Evolutionary conservation across 2,329 filamentous ascomycete genomes (phyloP).

Genomic region (Diplocarpon mali): DNA sequence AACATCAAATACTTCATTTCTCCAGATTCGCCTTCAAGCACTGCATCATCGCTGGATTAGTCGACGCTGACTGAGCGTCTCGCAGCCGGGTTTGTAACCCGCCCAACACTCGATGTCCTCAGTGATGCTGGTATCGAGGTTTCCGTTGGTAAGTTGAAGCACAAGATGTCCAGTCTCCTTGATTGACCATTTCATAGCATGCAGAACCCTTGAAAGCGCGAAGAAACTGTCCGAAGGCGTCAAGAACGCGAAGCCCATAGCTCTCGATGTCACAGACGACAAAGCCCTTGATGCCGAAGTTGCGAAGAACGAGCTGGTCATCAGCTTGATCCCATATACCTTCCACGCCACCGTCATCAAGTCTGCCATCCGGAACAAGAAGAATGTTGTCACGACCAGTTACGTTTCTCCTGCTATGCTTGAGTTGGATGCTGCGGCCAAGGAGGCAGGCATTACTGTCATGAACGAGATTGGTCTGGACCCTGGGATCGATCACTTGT

Average conservation of each 20-base stretch:
- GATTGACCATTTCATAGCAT: conserved; percentile 42
- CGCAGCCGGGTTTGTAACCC: conserved; percentile 37
- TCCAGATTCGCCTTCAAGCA: not conserved
- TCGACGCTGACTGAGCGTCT: conserved; percentile 8
- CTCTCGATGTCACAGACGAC: conserved; percentile 72
- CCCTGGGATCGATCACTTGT: conserved; percentile 59
- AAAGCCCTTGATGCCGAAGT: conserved; percentile 71
- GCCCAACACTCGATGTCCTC: conserved; percentile 47
- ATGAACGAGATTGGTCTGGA: conserved; percentile 92
- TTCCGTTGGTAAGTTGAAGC: conserved; percentile 38
- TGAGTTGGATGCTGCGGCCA: conserved; percentile 71
- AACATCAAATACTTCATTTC: no score
- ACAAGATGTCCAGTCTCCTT: not conserved
- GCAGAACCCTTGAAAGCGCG: conserved; percentile 67
- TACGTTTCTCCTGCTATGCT: conserved; percentile 90
- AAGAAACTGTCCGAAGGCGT: conserved; percentile 64
- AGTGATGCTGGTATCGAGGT: conserved; percentile 45
- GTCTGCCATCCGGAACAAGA: conserved; percentile 85
- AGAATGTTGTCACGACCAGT: conserved; percentile 88
- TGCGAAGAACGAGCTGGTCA: conserved; percentile 67
- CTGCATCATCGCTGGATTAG: no score
- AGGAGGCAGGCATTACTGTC: conserved; percentile 88
- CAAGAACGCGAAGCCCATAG: conserved; percentile 62
- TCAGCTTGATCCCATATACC: conserved; percentile 82
- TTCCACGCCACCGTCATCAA: conserved; percentile 86